Base-by-base conservation (phyloP, 345 rosid genomes). In the Adansonia digitata region DNA sequence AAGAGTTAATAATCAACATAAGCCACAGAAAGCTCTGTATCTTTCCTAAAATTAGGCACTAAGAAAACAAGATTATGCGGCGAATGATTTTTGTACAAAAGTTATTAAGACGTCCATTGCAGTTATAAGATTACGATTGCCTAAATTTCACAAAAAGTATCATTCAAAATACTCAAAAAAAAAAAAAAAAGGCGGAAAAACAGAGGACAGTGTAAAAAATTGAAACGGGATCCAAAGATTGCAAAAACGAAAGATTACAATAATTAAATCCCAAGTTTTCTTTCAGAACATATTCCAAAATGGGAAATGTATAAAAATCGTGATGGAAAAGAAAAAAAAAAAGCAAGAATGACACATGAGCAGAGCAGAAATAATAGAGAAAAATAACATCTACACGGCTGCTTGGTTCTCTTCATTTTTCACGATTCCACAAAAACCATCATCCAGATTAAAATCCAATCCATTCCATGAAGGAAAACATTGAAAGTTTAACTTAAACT, bases 151-250 rank as follows among this genome's bases (percentile, higher is more conserved):
- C 72, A 76, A 60, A 74, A 83, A 77, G 43, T 82, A 75, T 75
- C 60, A 73, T 39, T 52, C 27, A 75, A 78, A 12, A 67, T 7
- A 77, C 53, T 56, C 31, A 11, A 71, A 2, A 64, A 74, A 72
- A 11, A 71, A 2, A 64, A 74, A 72, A 78, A 79, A 75, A 62
- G 74, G 79, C 74, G 78, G 51, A 75, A 73, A 67, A 60, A 45
- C 43, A 74, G 49, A 71, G 73, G 76, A 74, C 79, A 76, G 56
- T 69, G 83, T 77, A 82, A 75, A 67, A 77, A 67, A 76, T 73
- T n/a, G 74, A 75, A 85, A 87, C 79, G 84, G 74, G 84, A 92
- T 86, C 90, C 91, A 84, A 86, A 82, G 49, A 86, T 77, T 80
- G 76, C 62, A 34, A 77, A 77, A 72, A 73, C 56, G 34, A 7